A percentile compares a stretch with the other conserved stretches of the same genome.
Evolutionary conservation across 2,329 filamentous ascomycete species (phyloP).

Genomic region (Penicillium corylophilum): DNA sequence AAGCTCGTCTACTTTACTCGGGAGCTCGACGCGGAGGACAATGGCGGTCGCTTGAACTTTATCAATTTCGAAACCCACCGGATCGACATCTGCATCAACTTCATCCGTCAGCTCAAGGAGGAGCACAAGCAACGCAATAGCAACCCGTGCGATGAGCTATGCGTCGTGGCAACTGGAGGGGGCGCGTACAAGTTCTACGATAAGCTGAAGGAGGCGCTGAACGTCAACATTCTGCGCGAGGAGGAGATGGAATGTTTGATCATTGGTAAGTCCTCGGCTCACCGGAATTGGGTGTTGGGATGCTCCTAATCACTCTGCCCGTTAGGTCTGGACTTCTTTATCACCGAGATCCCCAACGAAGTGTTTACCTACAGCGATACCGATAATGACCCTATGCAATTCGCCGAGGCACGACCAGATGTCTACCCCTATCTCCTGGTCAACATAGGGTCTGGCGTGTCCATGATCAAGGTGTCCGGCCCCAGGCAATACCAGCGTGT

Average conservation of each 20-base stretch:
- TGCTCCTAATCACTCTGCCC: not conserved
- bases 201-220: constrained; percentile 76
- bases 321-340: constrained; percentile 93
- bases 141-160: constrained; percentile 67
- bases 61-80: constrained; percentile 93
- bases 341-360: constrained; percentile 93
- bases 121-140: constrained; percentile 78
- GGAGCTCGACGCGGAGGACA: constrained; percentile 73
- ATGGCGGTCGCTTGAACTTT: constrained; percentile 90
- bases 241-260: constrained; percentile 99
- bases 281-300: not conserved
- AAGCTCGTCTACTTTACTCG: constrained; percentile 98
- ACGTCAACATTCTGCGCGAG: constrained; percentile 84
- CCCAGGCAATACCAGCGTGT: constrained; percentile 85
- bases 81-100: constrained; percentile 90
- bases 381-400: constrained; percentile 83
- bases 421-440: constrained; percentile 97
- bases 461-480: constrained; percentile 94
- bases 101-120: constrained; percentile 80
- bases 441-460: constrained; percentile 96
- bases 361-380: constrained; percentile 95
- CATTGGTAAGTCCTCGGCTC: constrained; percentile 60
- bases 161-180: constrained; percentile 92
- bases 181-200: constrained; percentile 98
- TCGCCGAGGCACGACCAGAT: constrained; percentile 71